Evolutionary conservation across 2,329 filamentous ascomycete genomes (phyloP).

Genomic region (Penicillium thymicola): DNA sequence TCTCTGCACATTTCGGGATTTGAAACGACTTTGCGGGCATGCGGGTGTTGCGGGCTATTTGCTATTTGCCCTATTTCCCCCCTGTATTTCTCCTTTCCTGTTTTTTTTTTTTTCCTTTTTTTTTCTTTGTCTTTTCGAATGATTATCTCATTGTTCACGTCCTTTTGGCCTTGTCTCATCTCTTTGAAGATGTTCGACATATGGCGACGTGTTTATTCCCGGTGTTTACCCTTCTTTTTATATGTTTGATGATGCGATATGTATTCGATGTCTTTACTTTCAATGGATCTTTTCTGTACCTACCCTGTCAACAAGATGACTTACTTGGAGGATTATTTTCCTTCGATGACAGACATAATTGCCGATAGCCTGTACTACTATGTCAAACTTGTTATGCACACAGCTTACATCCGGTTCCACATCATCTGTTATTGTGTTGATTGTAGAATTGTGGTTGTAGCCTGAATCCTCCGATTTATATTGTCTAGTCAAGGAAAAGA

Average conservation of each 20-base stretch:
- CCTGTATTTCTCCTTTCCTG: slow-evolving; percentile 22
- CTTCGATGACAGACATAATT: neutral
- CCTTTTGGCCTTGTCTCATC: slow-evolving; percentile 7
- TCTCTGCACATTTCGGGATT: slow-evolving; percentile 10
- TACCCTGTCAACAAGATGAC: slow-evolving; percentile 11
- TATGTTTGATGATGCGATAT: slow-evolving; percentile 16
- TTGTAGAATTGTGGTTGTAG: neutral
- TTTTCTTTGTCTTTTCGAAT: slow-evolving; percentile 13
- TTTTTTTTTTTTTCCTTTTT: slow-evolving; percentile 8
- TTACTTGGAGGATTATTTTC: neutral
- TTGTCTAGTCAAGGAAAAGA: neutral
- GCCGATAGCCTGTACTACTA: slow-evolving; percentile 11
- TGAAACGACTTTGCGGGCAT: slow-evolving; percentile 7
- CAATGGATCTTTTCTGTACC: slow-evolving; percentile 19
- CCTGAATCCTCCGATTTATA: too few relatives aligned
- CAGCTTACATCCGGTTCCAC: neutral
- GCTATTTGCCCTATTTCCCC: neutral
- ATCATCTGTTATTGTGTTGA: neutral
- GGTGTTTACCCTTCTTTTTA: slow-evolving; percentile 15
- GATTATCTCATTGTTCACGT: slow-evolving; percentile 2
- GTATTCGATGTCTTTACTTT: slow-evolving; percentile 17
- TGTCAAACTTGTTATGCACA: neutral
- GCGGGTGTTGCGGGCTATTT: slow-evolving; percentile 4
- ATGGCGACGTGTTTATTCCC: neutral
- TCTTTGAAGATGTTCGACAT: slow-evolving; percentile 7